phyloP scores from a whole-genome alignment of 2,329 filamentous ascomycete genomes.

The Penicillium expansum region DNA sequence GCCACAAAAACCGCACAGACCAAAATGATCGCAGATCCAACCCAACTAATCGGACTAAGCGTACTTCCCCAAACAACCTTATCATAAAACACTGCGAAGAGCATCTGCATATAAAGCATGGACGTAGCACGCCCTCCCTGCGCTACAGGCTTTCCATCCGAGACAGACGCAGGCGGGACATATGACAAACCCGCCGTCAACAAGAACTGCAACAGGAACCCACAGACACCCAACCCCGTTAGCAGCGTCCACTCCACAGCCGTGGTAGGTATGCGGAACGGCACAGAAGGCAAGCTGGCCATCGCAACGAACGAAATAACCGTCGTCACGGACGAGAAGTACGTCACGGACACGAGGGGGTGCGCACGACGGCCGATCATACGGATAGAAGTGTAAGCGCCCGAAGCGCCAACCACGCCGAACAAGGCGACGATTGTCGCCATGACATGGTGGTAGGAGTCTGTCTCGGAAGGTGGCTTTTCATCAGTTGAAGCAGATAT shows the following conservation, averaged over 20 bases:
- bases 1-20: constrained; percentile 64
- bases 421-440: constrained; percentile 71
- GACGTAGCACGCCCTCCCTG: constrained; percentile 55
- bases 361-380: constrained; percentile 78
- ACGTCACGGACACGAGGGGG: constrained; percentile 80
- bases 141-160: constrained; percentile 5
- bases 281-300: constrained; percentile 53
- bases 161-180: constrained; percentile 55
- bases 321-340: constrained; percentile 70
- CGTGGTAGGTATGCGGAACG: constrained; percentile 56
- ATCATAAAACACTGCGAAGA: constrained; percentile 65
- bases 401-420: constrained; percentile 72
- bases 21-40: constrained; percentile 63
- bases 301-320: constrained; percentile 65
- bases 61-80: constrained; percentile 61
- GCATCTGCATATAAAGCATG: constrained; percentile 69
- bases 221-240: constrained; percentile 65
- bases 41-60: constrained; percentile 56
- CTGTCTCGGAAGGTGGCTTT: constrained; percentile 33
- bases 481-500: constrained; percentile 8
- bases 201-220: constrained; percentile 84
- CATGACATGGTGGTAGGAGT: constrained; percentile 64
- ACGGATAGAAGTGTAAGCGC: constrained; percentile 73
- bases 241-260: constrained; percentile 65
- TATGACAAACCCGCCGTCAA: constrained; percentile 72